Evolutionary conservation across 2,329 filamentous ascomycete genomes (phyloP), one percentile per base, ranked within the genome.

Genomic region (Aspergillus melleus): DNA sequence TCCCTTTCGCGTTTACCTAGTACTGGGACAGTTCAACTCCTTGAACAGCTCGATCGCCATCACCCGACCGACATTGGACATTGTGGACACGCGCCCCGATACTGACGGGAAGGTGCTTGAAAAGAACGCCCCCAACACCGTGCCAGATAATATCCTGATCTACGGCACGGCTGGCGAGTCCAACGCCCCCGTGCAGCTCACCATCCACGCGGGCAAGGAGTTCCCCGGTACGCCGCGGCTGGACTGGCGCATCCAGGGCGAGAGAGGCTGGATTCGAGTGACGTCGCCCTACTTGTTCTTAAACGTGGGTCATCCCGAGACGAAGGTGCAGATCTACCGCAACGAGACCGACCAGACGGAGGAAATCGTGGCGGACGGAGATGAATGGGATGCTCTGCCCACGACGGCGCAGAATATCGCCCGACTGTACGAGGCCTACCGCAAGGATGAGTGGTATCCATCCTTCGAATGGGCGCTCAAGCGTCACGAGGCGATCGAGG

Each of bases 381-480:
- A 79, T 3, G 82, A 79, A 72, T 81, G 81, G 66, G 74, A 79
- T 11, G 76, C 79, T 11, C 60, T 85, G 19, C 79, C 82, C 0
- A 39, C 78, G 1, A 65, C 73, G 3, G 79, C 77, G 1, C 76
- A 82, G 55, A 83, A 80, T 63, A 81, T 88, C 29, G 86, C 79
- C 0, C 78, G 77, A 20, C 65, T 86, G 0, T 88, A 88, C 71
- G 86, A 89, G 65, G 77, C 76, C 1, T 86, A 80, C 73, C 82
- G 82, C 5, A 75, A 71, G 61, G 65, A 68, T 14, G 64, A 70
- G 16, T 66, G 77, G 57, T 73, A 75, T 61, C 81, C 77, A 51
- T 69, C 76, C 19, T 81, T 81, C 68, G 76, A 76, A 46, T 70
- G 78, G 57, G 83, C 82, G 0, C 64, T 82, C 3, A 68, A 68